Conservation (phyloP, 106 monocot species). For the Dendrobium nobile region DNA sequence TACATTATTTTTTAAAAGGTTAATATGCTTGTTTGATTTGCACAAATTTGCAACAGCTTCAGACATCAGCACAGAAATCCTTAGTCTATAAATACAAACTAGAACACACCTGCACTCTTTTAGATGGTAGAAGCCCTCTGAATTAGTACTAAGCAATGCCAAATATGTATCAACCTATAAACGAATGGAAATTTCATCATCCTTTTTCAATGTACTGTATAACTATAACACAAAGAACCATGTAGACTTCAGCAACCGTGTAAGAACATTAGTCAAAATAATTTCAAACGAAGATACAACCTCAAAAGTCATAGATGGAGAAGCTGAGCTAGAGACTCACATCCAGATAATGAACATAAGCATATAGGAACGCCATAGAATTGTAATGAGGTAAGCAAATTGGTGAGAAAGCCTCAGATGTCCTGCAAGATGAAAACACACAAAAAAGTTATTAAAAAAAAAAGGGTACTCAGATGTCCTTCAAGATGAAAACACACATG, state of each 20-base stretch:
- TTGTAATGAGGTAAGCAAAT: constrained; percentile 96
- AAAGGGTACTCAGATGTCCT: constrained; percentile 68
- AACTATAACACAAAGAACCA: background rate
- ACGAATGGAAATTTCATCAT: constrained; percentile 9
- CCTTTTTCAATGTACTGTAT: background rate
- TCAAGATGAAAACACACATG: constrained; percentile 20
- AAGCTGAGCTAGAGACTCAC: constrained; percentile 46
- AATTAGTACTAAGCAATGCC: constrained; percentile 70
- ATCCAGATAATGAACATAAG: constrained; percentile 90
- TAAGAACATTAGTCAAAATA: background rate
- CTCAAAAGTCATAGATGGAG: background rate
- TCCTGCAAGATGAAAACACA: constrained; percentile 49
- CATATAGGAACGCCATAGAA: constrained; percentile 95
- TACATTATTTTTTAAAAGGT: background rate
- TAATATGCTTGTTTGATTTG: background rate
- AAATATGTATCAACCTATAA: constrained; percentile 85
- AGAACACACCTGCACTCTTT: constrained; percentile 83
- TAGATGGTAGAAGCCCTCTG: constrained; percentile 89
- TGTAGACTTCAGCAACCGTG: background rate
- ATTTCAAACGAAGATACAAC: background rate
- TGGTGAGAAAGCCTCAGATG: constrained; percentile 95
- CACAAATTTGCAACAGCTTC: background rate
- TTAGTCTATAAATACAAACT: background rate
- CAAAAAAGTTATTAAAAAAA: constrained; percentile 8
- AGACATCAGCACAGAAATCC: background rate